Percentiles rank a stretch among this genome's conserved stretches.
Conservation (phyloP, 2,329 filamentous ascomycete species). For the Fusarium sp. region DNA sequence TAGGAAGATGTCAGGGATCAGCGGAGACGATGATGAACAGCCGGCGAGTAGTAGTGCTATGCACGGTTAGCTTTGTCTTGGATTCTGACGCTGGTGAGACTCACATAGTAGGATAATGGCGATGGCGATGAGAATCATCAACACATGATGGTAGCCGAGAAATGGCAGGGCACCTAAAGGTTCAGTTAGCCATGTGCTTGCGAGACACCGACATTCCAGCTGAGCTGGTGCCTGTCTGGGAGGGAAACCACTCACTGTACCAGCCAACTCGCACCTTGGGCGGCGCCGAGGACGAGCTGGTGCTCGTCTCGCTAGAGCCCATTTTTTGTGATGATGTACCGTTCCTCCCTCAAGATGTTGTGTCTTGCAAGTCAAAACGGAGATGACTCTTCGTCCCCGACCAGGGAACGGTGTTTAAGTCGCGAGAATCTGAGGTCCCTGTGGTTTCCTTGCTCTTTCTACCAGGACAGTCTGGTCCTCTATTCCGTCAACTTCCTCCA, state of each 20-base stretch:
- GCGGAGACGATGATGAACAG: constrained; percentile 94
- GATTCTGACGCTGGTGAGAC: constrained; percentile 52
- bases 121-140: constrained; percentile 96
- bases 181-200: constrained; percentile 32
- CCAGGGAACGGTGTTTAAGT: constrained; percentile 40
- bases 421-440: constrained; percentile 9
- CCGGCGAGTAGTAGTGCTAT: constrained; percentile 91
- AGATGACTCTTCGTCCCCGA: constrained; percentile 40
- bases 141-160: constrained; percentile 82
- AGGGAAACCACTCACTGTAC: constrained; percentile 56
- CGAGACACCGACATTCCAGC: constrained; percentile 35
- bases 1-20: constrained; percentile 96
- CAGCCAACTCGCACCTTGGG: constrained; percentile 60
- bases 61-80: constrained; percentile 12
- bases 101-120: constrained; percentile 95
- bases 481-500: constrained; percentile 12
- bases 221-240: neutral
- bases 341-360: constrained; percentile 27
- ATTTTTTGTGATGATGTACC: constrained; percentile 37
- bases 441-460: constrained; percentile 31
- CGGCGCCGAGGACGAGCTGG: constrained; percentile 45
- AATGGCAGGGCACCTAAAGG: constrained; percentile 73
- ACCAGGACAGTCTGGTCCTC: neutral
- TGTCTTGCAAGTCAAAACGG: constrained; percentile 20
- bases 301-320: constrained; percentile 41